phyloP scores from a whole-genome alignment of 345 rosid genomes.

The Euphorbia lathyris region DNA sequence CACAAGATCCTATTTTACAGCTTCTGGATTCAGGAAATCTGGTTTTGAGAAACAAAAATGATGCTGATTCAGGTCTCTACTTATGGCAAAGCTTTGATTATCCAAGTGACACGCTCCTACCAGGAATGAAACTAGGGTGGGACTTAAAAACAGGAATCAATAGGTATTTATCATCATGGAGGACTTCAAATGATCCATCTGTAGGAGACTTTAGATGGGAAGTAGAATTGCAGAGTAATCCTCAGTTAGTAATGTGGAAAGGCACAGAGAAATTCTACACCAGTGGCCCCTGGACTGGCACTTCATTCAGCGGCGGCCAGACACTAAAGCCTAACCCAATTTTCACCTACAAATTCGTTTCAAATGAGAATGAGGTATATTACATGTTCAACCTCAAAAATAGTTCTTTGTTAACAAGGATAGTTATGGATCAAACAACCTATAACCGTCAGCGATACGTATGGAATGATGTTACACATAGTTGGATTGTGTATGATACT shows the following conservation, averaged over 20 bases:
- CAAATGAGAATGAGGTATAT: background rate
- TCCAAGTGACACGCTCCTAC: slow-evolving; percentile 11
- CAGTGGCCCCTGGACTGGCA: slow-evolving; percentile 19
- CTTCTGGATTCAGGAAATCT: slow-evolving; percentile 18
- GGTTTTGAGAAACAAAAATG: background rate
- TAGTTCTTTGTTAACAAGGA: background rate
- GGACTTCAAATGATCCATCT: slow-evolving; percentile 9
- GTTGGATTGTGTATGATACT: background rate
- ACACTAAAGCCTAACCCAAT: background rate
- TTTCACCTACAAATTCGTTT: background rate
- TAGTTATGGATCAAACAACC: background rate
- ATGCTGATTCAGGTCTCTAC: background rate
- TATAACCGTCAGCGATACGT: no score
- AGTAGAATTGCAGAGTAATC: background rate
- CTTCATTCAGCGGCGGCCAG: background rate
- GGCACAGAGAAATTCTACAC: background rate
- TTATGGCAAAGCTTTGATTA: slow-evolving; percentile 24
- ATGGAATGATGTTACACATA: background rate
- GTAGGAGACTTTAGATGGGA: no score
- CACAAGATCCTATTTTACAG: background rate
- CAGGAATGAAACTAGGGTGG: slow-evolving; percentile 19
- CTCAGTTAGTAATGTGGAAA: background rate
- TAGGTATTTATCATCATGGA: slow-evolving; percentile 9
- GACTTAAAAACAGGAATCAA: background rate
- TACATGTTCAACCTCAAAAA: background rate